phyloP scores from a whole-genome alignment of 2,329 filamentous ascomycete genomes.

The Pyricularia sp. region DNA sequence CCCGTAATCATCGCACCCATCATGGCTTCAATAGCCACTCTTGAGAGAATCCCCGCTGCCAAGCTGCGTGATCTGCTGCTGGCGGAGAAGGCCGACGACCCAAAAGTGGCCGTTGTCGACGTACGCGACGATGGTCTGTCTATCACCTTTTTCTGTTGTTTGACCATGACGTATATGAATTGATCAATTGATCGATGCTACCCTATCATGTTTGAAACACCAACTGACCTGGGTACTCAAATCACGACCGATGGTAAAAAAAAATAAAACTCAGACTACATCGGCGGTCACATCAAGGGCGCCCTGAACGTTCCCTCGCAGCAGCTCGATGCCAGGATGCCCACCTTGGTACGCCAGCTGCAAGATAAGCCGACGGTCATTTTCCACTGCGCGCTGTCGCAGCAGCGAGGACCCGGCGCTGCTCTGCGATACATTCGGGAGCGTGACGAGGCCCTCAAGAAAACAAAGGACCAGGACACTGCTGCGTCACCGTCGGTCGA shows the following conservation, averaged over 20 bases:
- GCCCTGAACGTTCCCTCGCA: constrained; percentile 67
- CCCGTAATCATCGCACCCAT: not conserved
- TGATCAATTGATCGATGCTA: not conserved
- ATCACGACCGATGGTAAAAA: not conserved
- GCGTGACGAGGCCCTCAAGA: constrained; percentile 39
- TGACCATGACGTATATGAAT: not conserved
- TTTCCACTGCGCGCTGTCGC: constrained; percentile 89
- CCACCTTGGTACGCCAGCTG: constrained; percentile 72
- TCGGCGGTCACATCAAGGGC: constrained; percentile 80
- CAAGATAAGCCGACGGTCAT: constrained; percentile 73
- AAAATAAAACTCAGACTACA: constrained; percentile 67
- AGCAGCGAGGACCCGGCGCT: constrained; percentile 80
- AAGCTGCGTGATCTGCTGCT: constrained; percentile 59
- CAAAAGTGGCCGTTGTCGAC: constrained; percentile 66
- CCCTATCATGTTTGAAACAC: not conserved
- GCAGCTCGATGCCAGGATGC: constrained; percentile 66
- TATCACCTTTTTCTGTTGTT: not conserved
- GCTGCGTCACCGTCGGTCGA: constrained; percentile 11
- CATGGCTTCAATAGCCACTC: constrained; percentile 48
- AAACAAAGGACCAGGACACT: constrained; percentile 8
- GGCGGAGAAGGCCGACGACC: constrained; percentile 30
- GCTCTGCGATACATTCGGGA: constrained; percentile 73
- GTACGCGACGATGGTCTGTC: constrained; percentile 71
- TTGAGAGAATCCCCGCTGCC: constrained; percentile 60
- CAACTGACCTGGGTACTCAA: not conserved